These are phyloP conservation scores for Trichoderma parareesei DNA, from an alignment of 495 filamentous ascomycete genomes.

Conservation along the genomic window DNA sequence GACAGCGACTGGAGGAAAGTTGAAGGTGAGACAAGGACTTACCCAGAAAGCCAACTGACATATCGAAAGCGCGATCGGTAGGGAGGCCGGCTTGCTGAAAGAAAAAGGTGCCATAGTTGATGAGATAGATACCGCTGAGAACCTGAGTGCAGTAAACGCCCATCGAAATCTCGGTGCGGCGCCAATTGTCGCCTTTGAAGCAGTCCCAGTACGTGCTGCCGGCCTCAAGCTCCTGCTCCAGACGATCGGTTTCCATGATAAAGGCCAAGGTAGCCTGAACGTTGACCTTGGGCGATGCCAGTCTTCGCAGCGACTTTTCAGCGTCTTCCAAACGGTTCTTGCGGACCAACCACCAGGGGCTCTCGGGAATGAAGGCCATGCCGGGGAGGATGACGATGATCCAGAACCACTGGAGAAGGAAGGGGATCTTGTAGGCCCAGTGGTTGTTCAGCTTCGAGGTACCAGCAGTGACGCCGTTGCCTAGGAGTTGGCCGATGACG, in stretches of 20 bases:
- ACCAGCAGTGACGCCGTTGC: slow-evolving; percentile 50
- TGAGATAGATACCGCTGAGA: slow-evolving; percentile 56
- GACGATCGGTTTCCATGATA: slow-evolving; percentile 61
- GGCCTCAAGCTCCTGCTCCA: slow-evolving; percentile 52
- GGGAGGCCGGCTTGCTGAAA: slow-evolving; percentile 55
- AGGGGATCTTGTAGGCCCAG: slow-evolving; percentile 59
- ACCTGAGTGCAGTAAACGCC: slow-evolving; percentile 61
- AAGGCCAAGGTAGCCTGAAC: slow-evolving; percentile 55
- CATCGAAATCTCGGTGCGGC: slow-evolving; percentile 59
- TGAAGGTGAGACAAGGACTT: neutral
- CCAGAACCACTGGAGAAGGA: slow-evolving; percentile 68
- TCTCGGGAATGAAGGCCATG: slow-evolving; percentile 53
- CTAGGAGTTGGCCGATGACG: slow-evolving; percentile 62
- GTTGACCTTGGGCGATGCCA: slow-evolving; percentile 47
- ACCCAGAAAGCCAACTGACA: slow-evolving; percentile 12
- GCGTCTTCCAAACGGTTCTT: slow-evolving; percentile 47
- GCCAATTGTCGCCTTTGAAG: slow-evolving; percentile 55
- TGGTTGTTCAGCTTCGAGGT: slow-evolving; percentile 44
- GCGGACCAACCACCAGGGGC: slow-evolving; percentile 65
- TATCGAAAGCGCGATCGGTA: slow-evolving; percentile 40
- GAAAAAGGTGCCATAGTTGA: slow-evolving; percentile 63
- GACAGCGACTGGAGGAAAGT: neutral
- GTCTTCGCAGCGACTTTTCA: slow-evolving; percentile 44
- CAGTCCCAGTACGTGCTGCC: slow-evolving; percentile 56
- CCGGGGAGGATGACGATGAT: slow-evolving; percentile 58